Percentiles rank a stretch among this genome's conserved stretches.
Evolutionary conservation across 148 eudicot species (phyloP).

Genomic region (Amaranthus cruentus): DNA sequence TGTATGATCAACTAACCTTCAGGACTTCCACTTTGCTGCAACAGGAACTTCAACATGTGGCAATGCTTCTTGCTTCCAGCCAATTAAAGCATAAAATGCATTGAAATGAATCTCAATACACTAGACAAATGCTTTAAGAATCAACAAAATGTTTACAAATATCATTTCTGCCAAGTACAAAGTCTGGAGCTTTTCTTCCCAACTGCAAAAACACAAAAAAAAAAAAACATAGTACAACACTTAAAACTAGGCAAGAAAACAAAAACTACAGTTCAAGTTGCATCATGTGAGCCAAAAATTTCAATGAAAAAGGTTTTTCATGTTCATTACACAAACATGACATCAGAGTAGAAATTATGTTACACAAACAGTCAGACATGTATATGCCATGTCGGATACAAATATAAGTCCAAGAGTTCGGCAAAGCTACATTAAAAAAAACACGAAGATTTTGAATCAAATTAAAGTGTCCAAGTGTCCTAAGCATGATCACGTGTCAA

Average conservation of each 20-base stretch:
- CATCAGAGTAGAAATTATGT: not conserved
- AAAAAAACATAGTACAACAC: not conserved
- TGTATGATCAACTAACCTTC: conserved; percentile 44
- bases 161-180: conserved; percentile 94
- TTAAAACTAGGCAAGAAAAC: not conserved
- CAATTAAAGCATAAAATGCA: conserved; percentile 82
- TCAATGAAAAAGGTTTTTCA: not conserved
- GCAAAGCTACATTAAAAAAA: too few relatives aligned
- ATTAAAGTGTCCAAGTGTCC: too few relatives aligned
- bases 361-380: too few relatives aligned
- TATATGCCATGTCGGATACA: too few relatives aligned
- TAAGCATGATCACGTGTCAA: too few relatives aligned
- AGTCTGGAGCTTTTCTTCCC: conserved; percentile 92
- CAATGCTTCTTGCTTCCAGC: conserved; percentile 81
- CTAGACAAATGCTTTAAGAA: conserved; percentile 60
- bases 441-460: too few relatives aligned
- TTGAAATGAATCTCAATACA: conserved; percentile 66
- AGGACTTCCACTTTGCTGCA: conserved; percentile 89
- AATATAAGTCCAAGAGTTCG: too few relatives aligned
- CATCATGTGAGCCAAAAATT: not conserved
- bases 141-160: conserved; percentile 74
- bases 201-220: conserved; percentile 40
- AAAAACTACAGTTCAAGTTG: not conserved
- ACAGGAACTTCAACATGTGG: conserved; percentile 98
- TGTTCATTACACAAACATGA: not conserved